Evolutionary conservation across 352 stramenopile genomes (phyloP), one percentile per base, ranked within the genome.

Genomic region (Phytopythium ostracodes): DNA sequence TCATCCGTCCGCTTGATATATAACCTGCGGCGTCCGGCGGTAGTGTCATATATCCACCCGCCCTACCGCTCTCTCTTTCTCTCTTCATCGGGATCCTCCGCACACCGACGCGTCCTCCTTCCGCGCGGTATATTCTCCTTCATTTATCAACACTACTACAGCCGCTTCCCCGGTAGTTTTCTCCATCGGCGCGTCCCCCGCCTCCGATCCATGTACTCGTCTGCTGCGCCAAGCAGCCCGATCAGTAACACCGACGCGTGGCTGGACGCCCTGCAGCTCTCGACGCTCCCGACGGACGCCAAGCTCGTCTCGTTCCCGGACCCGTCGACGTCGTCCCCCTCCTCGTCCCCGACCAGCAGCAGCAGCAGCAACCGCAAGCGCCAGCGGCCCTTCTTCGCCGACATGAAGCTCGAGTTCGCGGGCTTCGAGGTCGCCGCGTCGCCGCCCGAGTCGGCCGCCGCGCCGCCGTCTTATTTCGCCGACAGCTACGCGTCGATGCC

Each of bases 381-480:
- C n/a, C 66, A 69, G 58, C 63, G 66, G 20, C 59, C 66, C 54
- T 60, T 66, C 36, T 74, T 83, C 44, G 75, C 71, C 8, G 76
- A 86, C 59, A 73, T 91, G 52, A 84, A 91, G 56, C 66, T 91
- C 51, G 80, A 81, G 65, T 88, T 85, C 60, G 70, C 74, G 24
- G 77, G 77, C 56, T 82, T 81, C 33, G 57, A 58, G 43, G 42
- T 67, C 31, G 35, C 50, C 49, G 36, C 62, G 22, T 56, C 69
- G 43, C 49, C 57, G 25, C 24, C 64, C 14, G 27, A 64, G 35
- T 44, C 71, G 9, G 62, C 64, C n/a, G n/a, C n/a, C n/a, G n/a
- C n/a, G n/a, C n/a, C n/a, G n/a, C n/a, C 25, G 50, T 20, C 9
- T 4, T 50, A 31, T n/a, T 25, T 27, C 43, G 0, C n/a, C 20